Evolutionary conservation across 768 basidiomycete species (phyloP), one percentile per base, ranked within the genome.

Genomic region (Boletus subcaerulescens): DNA sequence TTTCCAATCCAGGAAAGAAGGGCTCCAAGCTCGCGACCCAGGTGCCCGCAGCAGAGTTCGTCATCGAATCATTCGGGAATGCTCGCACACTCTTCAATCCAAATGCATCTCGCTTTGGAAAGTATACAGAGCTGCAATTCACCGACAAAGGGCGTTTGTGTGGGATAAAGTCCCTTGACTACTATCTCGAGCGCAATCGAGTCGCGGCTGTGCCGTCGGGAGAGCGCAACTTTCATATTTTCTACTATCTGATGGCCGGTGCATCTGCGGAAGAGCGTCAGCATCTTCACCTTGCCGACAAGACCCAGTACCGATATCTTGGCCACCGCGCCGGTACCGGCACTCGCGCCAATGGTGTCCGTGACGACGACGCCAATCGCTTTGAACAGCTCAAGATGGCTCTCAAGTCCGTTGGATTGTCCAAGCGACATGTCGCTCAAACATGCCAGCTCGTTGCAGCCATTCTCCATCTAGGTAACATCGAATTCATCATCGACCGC

Each of bases 41-140:
- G 70, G 81, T 98, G 38, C 94, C 94, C 36, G 91, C 94, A 18
- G 88, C 93, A 22, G 91, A 97, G 77, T 98, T 93, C 70, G 91
- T 98, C 56, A 86, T 98, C 58, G 96, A 98, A 71, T 78, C 92
- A 1, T 98, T 98, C 67, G 96, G 96, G 15, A 89, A 91, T 62
- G 91, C 95, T 18, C 87, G 92, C 55, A 93, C 93, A 1, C 82
- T 93, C 52, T 89, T 91, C 75, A 97, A 98, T 66, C 82, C 91
- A 45, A 97, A 97, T 65, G 95, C 96, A 14, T 98, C 97, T 31
- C 88, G 93, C 45, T 97, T 96, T 67, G 97, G 96, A 52, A 94
- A 96, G 70, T 99, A 99, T 71, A 97, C 94, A 43, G 97, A 99
- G 67, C 81, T 99, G 0, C 97, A 98, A 72, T 98, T 98, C 75